Base-by-base conservation (phyloP, 2,329 filamentous ascomycete species). In the Talaromyces islandicus region DNA sequence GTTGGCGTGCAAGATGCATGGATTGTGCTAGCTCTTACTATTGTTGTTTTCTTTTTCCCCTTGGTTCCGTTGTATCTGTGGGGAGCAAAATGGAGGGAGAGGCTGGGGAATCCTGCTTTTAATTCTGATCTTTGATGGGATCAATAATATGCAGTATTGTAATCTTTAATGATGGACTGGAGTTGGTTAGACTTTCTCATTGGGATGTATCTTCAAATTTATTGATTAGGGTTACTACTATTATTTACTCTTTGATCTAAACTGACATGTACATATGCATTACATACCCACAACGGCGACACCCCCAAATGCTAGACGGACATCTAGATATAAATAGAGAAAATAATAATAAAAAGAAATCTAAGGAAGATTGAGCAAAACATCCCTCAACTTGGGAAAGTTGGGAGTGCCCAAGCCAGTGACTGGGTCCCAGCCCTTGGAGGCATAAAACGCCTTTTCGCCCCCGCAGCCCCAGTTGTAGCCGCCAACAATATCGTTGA, bases 351-450 rank as follows among this genome's bases (percentile, higher is more conserved):
- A 10, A 30, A 30, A 30, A 30, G 9, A 30, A 27, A 35, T 38
- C 14, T 38, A 38, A 38, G 35, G 35, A 38, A 38, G 35, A 38
- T 38, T 38, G 17, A n/a, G 1, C 35, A 38, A 38, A 17, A 17
- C 35, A n/a, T 38, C 35, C 35, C 35, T 38, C 35, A 38, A 17
- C 35, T 38, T 38, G 35, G 35, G 35, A 17, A n/a, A 38, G 17
- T 38, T 38, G 2, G 69, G 71, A 27, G 69, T 71, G 14, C 70
- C 71, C 48, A 73, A 59, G 6, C 71, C 69, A 11, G 70, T 68
- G 10, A 64, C 68, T 0, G 68, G 69, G 55, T 71, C 69, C 69
- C 69, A 71, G 66, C 66, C 68, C 69, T 55, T 61, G 43, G 55
- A 38, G 14, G 35, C 35, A 38, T 38, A 38, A 38, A 38, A 38